These are phyloP conservation scores for Rhazya stricta DNA, from an alignment of 257 asterid genomes.

Conservation along the genomic window DNA sequence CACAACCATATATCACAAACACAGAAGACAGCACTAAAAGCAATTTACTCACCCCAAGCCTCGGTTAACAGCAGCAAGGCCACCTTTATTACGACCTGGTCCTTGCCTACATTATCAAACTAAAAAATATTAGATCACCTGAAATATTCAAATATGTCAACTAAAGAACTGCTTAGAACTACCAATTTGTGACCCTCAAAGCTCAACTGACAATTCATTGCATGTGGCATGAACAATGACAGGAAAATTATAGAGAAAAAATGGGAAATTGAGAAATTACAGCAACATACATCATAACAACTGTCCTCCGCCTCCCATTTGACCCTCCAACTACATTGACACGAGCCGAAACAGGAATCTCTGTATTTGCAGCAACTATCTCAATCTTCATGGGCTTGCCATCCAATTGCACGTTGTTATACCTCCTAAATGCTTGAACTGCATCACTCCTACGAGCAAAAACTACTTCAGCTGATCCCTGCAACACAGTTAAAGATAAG, in stretches of 20 bases:
- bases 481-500: not conserved
- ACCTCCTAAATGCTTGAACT: constrained; percentile 65
- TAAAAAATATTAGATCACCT: not conserved
- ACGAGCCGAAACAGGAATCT: constrained; percentile 57
- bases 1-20: not conserved
- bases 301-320: constrained; percentile 65
- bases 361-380: constrained; percentile 49
- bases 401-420: constrained; percentile 80
- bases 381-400: constrained; percentile 90
- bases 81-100: constrained; percentile 45
- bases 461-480: constrained; percentile 89
- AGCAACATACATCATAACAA: constrained; percentile 53
- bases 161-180: not conserved
- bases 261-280: not conserved
- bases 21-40: not conserved
- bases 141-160: not conserved
- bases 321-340: constrained; percentile 64
- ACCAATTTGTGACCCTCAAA: not conserved
- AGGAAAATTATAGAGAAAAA: not conserved
- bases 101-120: constrained; percentile 41
- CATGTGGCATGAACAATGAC: not conserved
- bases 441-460: constrained; percentile 82
- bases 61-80: constrained; percentile 32
- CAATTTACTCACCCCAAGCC: constrained; percentile 43
- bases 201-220: not conserved